Evolutionary conservation across 2,329 filamentous ascomycete species (phyloP), one percentile per base, ranked within the genome.

Genomic region (Cytospora piceicola): DNA sequence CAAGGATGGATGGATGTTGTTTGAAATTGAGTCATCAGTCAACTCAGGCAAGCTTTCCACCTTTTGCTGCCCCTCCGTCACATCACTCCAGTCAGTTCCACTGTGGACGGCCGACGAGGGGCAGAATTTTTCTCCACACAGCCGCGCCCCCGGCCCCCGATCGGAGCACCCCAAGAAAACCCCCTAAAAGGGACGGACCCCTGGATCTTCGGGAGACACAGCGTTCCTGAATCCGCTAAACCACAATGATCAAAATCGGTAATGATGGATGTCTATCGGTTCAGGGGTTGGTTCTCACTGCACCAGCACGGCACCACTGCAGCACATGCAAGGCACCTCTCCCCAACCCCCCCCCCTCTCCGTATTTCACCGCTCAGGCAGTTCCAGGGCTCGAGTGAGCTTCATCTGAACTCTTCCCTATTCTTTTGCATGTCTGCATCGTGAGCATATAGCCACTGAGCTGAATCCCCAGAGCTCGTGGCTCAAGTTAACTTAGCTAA

Each of bases 261-360:
- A 62, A 46, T 49, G 30, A 51, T 34, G 32, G 30, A 51, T 34
- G 32, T 34, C 15, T 52, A 49, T 30, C 52, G 49, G 60, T 49
- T 59, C 66, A 67, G 63, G 66, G 66, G 63, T 67, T 63, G 27
- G 39, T 49, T 56, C 52, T 49, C 22, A 29, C 27, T 29, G 27
- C 27, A 29, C 27, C 27, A 29, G 27, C n/a, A n/a, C n/a, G n/a
- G n/a, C n/a, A n/a, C n/a, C n/a, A n/a, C n/a, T n/a, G n/a, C n/a
- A n/a, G n/a, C 27, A 29, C 27, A 29, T 29, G 27, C 27, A 29
- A 5, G 27, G 52, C 54, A 20, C 65, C 17, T 46, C 58, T 11
- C 11, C 27, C 29, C n/a, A 46, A 36, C 49, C 63, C 67, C 67
- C 65, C 67, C 62, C 54, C 67, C 67, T 61, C 67, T 62, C 54